phyloP scores from a whole-genome alignment of 75 land plant species.

The Cupressus sempervirens region DNA sequence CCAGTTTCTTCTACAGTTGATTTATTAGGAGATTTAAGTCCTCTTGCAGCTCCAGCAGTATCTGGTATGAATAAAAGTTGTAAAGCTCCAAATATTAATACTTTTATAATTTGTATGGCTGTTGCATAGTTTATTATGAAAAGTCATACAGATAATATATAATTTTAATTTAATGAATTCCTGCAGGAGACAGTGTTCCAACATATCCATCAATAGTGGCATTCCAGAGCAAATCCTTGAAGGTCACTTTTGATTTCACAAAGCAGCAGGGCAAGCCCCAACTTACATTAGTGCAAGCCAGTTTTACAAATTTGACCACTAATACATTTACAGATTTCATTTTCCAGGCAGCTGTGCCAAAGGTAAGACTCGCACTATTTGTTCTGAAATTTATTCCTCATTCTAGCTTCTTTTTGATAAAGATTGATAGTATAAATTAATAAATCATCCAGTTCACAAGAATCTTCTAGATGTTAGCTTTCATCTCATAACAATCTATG shows the following conservation, averaged over 20 bases:
- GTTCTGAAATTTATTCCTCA: neutral
- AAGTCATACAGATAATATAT: neutral
- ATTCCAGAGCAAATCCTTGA: constrained; percentile 74
- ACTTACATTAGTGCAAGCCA: constrained; percentile 60
- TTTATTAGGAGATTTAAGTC: constrained; percentile 47
- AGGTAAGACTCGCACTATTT: constrained; percentile 41
- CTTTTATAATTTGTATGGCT: neutral
- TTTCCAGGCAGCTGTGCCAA: constrained; percentile 99
- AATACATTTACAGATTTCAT: constrained; percentile 67
- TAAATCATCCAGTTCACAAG: neutral
- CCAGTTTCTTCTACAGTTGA: constrained; percentile 25
- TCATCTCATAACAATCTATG: neutral
- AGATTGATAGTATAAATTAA: neutral
- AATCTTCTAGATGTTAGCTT: neutral
- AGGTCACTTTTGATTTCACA: constrained; percentile 68
- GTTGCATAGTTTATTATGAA: neutral
- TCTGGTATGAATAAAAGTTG: constrained; percentile 30
- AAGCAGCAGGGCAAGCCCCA: constrained; percentile 70
- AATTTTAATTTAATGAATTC: neutral
- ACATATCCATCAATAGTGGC: constrained; percentile 70
- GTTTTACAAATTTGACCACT: constrained; percentile 66
- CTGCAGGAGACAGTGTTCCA: constrained; percentile 38
- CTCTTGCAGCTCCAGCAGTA: constrained; percentile 14
- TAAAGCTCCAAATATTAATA: neutral
- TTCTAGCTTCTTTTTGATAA: neutral